Evolutionary conservation across 2,329 filamentous ascomycete genomes (phyloP), one percentile per base, ranked within the genome.

Genomic region (Didymosphaeria variabile): DNA sequence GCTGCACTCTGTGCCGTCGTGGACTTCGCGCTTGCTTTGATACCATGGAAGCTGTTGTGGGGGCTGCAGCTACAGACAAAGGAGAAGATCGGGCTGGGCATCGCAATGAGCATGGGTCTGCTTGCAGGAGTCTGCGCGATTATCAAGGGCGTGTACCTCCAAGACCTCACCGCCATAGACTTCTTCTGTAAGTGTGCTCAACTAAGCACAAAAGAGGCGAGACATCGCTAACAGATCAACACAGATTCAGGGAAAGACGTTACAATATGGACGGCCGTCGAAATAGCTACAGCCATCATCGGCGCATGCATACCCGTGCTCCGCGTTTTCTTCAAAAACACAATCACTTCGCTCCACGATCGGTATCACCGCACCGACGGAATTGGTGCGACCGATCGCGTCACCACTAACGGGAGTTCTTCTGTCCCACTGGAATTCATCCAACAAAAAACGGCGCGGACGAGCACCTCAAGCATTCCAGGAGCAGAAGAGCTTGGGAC

Each of bases 281-380:
- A 75, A 60, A 74, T 69, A 31, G 69, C 72, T 36, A 69, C 69
- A 5, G 71, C 72, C 29, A 72, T 75, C 5, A 65, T 73, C 49
- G 72, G 65, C 10, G 72, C 68, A 7, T 73, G 67, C 2, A 72
- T 75, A 7, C 72, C 72, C 6, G 70, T 75, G 2, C 67, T 75
- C 2, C 72, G 72, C 31, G 72, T 74, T 8, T 74, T 74, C 64
- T 68, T 75, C 65, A 70, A 70, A n/a, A 66, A 73, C n/a, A 65
- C 64, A 1, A 65, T 69, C 2, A 67, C 63, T 0, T 66, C 61
- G 0, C 57, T 60, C 36, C 31, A 40, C 54, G 34, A 50, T 46
- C 53, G 44, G 7, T 49, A 57, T 17, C 29, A 49, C 34, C 53
- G 53, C 8, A 46, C 53, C 6, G 42, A 57, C 19, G 34, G 26